Evolutionary conservation across 306 rosid species (phyloP), one percentile per base, ranked within the genome.

Genomic region (Cucumis cinereus): DNA sequence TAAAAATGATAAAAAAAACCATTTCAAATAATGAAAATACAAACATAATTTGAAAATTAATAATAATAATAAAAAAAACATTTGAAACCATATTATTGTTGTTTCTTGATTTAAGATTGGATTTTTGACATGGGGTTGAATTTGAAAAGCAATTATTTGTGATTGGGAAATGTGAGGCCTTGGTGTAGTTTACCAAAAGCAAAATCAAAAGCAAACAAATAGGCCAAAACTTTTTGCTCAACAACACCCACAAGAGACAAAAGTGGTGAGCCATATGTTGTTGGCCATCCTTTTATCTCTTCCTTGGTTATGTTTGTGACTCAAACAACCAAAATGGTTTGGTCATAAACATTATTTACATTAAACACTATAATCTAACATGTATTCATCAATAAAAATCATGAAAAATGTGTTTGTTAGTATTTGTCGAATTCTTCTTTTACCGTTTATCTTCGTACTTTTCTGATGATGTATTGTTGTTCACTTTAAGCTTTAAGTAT

Each of bases 171-270:
- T 69, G 56, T 45, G 74, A 69, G 20, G 2, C 22, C 7, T 45
- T 69, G 20, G 55, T 23, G 74, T 68, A 19, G 33, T 68, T 68
- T 17, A 22, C 36, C 74, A 22, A 68, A 6, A 15, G 5, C 0
- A 49, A 49, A 49, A 13, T 12, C 10, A 59, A 61, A 30, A 61
- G 16, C 7, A 69, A 45, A 1, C 56, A 66, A 69, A 45, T 41
- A 69, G 38, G 74, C 56, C 74, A 45, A 69, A 69, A 69, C 26
- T 10, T 69, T 69, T 69, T 1, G 56, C n/a, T 24, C n/a, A 69
- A 69, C 56, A 69, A 69, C 57, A 69, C 14, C 7, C 74, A 69
- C 56, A 69, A 43, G 2, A 69, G 74, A 69, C 74, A 40, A 66
- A 66, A 54, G 54, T 49, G 52, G 55, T 45, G 75, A 69, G 55